These are phyloP conservation scores for Pichia manshurica DNA, from an alignment of 805 yeast species.

Conservation along the genomic window DNA sequence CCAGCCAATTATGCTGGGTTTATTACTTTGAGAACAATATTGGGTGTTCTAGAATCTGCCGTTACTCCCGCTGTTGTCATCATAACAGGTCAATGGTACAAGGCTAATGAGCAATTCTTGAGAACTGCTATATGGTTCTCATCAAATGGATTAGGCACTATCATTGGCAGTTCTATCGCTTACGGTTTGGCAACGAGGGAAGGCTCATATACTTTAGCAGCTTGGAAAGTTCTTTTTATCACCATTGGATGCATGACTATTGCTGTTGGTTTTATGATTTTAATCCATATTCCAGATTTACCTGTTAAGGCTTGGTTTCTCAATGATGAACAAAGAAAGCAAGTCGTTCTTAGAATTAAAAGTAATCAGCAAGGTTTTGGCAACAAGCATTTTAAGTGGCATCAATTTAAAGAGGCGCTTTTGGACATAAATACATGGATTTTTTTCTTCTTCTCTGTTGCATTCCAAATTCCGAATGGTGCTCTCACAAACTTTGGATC, in stretches of 20 bases:
- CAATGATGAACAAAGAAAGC: constrained; percentile 33
- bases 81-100: constrained; percentile 30
- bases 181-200: constrained; percentile 29
- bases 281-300: constrained; percentile 28
- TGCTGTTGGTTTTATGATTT: constrained; percentile 28
- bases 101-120: constrained; percentile 28
- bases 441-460: constrained; percentile 27
- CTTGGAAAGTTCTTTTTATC: constrained; percentile 32
- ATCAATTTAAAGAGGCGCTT: constrained; percentile 26
- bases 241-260: constrained; percentile 31
- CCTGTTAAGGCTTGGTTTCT: constrained; percentile 33
- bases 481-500: constrained; percentile 44
- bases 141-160: constrained; percentile 27
- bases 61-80: constrained; percentile 34
- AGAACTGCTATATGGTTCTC: constrained; percentile 29
- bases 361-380: constrained; percentile 34
- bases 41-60: constrained; percentile 40
- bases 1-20: constrained; percentile 44
- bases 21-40: constrained; percentile 40
- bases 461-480: constrained; percentile 30
- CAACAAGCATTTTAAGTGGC: constrained; percentile 23
- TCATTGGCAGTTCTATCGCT: constrained; percentile 30
- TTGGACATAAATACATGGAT: constrained; percentile 38
- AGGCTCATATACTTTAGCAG: constrained; percentile 19
- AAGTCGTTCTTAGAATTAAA: constrained; percentile 28